Conservation (phyloP, 2,329 filamentous ascomycete genomes). For the Incumbomyces lentus region DNA sequence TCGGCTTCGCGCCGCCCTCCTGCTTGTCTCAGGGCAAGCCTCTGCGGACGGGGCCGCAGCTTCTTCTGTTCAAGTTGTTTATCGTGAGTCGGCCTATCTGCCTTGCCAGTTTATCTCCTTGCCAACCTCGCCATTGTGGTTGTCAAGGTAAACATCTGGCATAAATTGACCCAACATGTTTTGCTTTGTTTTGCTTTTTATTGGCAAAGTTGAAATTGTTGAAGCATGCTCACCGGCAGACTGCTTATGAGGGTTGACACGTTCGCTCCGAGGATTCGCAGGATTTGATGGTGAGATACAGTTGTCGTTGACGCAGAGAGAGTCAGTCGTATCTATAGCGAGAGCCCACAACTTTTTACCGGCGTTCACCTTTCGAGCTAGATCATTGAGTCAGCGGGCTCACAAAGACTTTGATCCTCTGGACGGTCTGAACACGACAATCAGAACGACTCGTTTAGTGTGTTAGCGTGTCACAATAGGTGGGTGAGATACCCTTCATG, state of each 20-base stretch:
- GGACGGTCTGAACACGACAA: no score
- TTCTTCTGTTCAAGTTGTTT: neutral
- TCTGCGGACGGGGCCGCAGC: slow-evolving; percentile 9
- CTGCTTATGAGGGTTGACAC: slow-evolving; percentile 50
- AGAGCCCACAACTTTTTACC: no score
- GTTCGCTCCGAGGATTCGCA: slow-evolving; percentile 49
- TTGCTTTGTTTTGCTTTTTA: slow-evolving; percentile 30
- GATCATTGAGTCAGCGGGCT: no score
- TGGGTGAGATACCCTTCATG: no score
- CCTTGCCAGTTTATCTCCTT: slow-evolving; percentile 79
- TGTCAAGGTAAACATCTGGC: slow-evolving; percentile 92
- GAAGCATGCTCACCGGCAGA: slow-evolving; percentile 65
- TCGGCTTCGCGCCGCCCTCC: slow-evolving; percentile 7
- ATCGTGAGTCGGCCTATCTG: neutral
- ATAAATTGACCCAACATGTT: slow-evolving; percentile 53
- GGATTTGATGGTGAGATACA: slow-evolving; percentile 85
- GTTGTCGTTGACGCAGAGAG: neutral
- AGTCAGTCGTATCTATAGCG: no score
- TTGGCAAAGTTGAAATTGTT: slow-evolving; percentile 8
- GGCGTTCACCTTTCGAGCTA: no score
- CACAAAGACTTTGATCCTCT: no score
- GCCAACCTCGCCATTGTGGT: slow-evolving; percentile 51
- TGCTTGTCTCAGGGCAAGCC: neutral
- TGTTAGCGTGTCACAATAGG: no score
- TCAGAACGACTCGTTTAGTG: no score